Evolutionary conservation across 257 asterid species (phyloP).

Genomic region (Jaltomata sinuosa): DNA sequence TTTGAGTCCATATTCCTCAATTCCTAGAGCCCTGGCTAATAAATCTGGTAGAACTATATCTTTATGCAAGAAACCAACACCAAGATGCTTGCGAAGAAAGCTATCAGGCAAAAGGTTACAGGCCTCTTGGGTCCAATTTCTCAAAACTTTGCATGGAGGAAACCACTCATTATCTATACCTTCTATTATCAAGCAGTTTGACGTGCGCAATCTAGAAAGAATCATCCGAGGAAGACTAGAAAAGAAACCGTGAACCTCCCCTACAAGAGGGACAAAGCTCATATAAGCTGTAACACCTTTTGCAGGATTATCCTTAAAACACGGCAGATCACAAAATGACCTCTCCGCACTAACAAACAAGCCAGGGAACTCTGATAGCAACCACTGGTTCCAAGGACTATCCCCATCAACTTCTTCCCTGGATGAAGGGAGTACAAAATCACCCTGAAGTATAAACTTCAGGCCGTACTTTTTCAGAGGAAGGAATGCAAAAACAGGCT

Average conservation of each 20-base stretch:
- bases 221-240: constrained; percentile 76
- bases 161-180: constrained; percentile 53
- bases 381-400: constrained; percentile 97
- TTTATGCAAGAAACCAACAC: constrained; percentile 69
- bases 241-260: constrained; percentile 92
- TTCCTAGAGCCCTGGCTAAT: constrained; percentile 70
- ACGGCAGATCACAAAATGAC: constrained; percentile 73
- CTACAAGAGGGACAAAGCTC: constrained; percentile 75
- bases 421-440: constrained; percentile 89
- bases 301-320: constrained; percentile 53
- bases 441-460: constrained; percentile 89
- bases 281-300: constrained; percentile 68
- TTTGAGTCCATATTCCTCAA: constrained; percentile 82
- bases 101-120: constrained; percentile 57
- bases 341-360: constrained; percentile 68
- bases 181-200: constrained; percentile 70
- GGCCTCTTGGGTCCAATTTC: constrained; percentile 76
- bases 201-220: constrained; percentile 64
- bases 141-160: constrained; percentile 78
- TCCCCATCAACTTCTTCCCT: constrained; percentile 91
- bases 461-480: constrained; percentile 88
- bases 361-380: constrained; percentile 76
- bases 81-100: constrained; percentile 68
- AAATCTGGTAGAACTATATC: constrained; percentile 72
- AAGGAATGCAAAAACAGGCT: constrained; percentile 94